phyloP scores from a whole-genome alignment of 192 early-diverging fungal genomes.

The Diversispora eburnea region DNA sequence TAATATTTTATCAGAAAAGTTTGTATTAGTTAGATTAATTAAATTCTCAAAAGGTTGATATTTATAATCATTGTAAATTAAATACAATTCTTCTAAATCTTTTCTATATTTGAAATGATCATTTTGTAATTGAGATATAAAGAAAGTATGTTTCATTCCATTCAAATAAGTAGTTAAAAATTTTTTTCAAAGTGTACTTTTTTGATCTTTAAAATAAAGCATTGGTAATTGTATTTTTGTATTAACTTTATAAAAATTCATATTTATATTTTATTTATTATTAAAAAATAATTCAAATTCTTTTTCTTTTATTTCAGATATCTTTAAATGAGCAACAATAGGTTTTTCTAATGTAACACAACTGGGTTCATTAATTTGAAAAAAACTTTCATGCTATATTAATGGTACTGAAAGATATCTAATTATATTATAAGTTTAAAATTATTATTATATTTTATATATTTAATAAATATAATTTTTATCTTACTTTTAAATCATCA shows the following conservation, averaged over 20 bases:
- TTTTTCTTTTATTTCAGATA: background rate
- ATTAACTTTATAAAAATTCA: background rate
- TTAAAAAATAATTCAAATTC: background rate
- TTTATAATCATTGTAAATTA: background rate
- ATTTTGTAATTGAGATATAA: background rate
- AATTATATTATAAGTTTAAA: background rate
- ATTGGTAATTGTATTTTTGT: background rate
- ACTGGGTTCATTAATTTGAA: background rate
- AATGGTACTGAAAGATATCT: background rate
- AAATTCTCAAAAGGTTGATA: conserved; percentile 1
- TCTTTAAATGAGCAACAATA: background rate
- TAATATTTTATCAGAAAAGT: background rate
- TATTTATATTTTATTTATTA: background rate
- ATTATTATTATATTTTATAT: background rate
- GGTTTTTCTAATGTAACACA: background rate
- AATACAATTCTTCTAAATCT: background rate
- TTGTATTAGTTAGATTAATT: background rate
- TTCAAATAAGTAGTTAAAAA: background rate
- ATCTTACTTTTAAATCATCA: background rate
- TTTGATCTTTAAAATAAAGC: conserved; percentile 1
- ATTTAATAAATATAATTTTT: background rate
- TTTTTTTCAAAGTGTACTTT: background rate
- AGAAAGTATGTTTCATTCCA: background rate
- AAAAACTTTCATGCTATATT: background rate
- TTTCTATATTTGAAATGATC: background rate